phyloP scores from a whole-genome alignment of 2,329 filamentous ascomycete species.

The Ustulina deusta region DNA sequence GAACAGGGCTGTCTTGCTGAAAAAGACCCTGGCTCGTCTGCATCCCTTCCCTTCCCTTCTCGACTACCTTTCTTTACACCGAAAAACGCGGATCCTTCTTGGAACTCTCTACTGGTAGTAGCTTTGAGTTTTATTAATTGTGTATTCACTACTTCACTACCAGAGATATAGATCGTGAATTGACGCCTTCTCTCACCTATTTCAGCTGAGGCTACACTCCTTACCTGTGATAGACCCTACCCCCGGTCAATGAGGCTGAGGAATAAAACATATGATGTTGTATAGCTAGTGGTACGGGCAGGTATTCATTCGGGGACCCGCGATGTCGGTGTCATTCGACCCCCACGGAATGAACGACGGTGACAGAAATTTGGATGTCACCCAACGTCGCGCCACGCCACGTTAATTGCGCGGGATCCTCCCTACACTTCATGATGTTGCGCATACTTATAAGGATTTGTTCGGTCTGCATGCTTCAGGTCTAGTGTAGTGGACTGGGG shows the following conservation, averaged over 20 bases:
- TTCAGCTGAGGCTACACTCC: neutral
- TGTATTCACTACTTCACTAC: constrained; percentile 2
- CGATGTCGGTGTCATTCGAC: neutral
- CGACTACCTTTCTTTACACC: constrained; percentile 4
- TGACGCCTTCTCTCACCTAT: neutral
- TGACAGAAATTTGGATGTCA: neutral
- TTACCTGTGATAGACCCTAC: too few relatives aligned
- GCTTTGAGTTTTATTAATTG: neutral
- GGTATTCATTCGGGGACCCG: neutral
- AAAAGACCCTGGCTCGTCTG: constrained; percentile 12
- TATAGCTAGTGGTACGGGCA: neutral
- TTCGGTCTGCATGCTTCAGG: neutral
- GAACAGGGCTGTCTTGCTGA: constrained; percentile 30
- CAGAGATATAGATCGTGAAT: neutral
- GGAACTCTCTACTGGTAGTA: neutral
- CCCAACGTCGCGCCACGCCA: neutral
- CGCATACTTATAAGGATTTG: neutral
- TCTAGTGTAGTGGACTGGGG: neutral
- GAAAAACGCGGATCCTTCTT: constrained; percentile 5
- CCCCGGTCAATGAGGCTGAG: neutral
- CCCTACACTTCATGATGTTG: too few relatives aligned
- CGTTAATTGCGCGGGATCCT: neutral
- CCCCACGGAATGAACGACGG: neutral
- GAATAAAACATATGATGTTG: neutral
- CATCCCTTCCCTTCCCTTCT: neutral